Conservation (phyloP, 2,329 filamentous ascomycete genomes). For the Didymella exigua region DNA sequence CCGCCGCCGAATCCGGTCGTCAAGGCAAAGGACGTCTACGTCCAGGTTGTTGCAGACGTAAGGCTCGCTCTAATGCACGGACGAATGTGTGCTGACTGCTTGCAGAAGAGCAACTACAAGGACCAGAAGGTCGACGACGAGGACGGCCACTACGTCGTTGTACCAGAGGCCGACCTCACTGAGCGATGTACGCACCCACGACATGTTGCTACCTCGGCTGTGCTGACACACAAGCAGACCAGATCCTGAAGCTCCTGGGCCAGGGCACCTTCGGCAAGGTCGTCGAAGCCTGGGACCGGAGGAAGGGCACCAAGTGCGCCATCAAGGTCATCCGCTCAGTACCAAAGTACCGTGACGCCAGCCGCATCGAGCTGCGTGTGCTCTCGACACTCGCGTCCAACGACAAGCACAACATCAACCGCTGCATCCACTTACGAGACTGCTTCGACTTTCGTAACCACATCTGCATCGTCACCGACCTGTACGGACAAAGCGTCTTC, state of each 20-base stretch:
- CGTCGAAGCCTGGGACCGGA: slow-evolving; percentile 84
- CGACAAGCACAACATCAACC: slow-evolving; percentile 88
- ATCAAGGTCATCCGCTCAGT: slow-evolving; percentile 99
- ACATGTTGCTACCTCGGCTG: background rate
- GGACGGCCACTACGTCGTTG: slow-evolving; percentile 95
- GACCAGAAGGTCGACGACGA: slow-evolving; percentile 88
- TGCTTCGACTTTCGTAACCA: slow-evolving; percentile 98
- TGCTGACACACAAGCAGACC: slow-evolving; percentile 62
- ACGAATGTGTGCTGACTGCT: slow-evolving; percentile 26
- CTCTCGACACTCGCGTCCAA: slow-evolving; percentile 90
- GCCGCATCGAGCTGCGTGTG: slow-evolving; percentile 90
- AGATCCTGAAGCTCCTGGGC: slow-evolving; percentile 85
- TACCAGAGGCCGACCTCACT: slow-evolving; percentile 83
- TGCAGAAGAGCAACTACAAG: slow-evolving; percentile 54
- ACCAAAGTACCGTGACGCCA: slow-evolving; percentile 96
- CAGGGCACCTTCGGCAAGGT: slow-evolving; percentile 99
- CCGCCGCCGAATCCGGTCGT: slow-evolving; percentile 87
- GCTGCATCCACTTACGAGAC: slow-evolving; percentile 94
- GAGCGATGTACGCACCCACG: slow-evolving; percentile 73
- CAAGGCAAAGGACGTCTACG: slow-evolving; percentile 74
- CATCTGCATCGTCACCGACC: slow-evolving; percentile 82
- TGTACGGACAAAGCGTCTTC: slow-evolving; percentile 93
- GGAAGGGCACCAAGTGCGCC: slow-evolving; percentile 79
- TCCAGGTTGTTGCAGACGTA: slow-evolving; percentile 65
- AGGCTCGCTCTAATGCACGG: slow-evolving; percentile 31